Conservation (phyloP, 371 early-diverging fungal species). For the Mucor velutinosus region DNA sequence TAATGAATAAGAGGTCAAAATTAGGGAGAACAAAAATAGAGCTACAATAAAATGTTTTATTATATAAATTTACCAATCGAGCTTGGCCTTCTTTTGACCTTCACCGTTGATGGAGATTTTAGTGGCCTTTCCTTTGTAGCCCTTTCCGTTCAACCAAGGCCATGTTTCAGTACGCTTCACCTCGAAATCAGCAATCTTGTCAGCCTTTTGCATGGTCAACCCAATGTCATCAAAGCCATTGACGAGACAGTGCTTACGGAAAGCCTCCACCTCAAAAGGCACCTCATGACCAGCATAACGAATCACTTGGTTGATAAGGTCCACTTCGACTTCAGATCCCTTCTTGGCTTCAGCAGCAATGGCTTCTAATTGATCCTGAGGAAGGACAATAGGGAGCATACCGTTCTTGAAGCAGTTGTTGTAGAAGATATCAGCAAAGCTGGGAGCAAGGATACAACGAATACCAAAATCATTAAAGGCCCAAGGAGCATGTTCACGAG, state of each 20-base stretch:
- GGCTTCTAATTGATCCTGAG: slow-evolving; percentile 39
- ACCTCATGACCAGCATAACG: slow-evolving; percentile 40
- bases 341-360: slow-evolving; percentile 52
- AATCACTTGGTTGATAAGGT: slow-evolving; percentile 57
- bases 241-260: slow-evolving; percentile 65
- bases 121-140: slow-evolving; percentile 43
- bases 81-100: slow-evolving; percentile 37
- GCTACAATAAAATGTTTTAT: neutral
- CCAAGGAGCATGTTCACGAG: slow-evolving; percentile 79
- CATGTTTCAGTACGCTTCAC: slow-evolving; percentile 45
- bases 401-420: slow-evolving; percentile 79
- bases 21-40: neutral
- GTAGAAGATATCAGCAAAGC: slow-evolving; percentile 73
- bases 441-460: slow-evolving; percentile 66
- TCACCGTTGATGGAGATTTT: slow-evolving; percentile 30
- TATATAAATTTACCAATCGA: slow-evolving; percentile 46
- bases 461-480: slow-evolving; percentile 75
- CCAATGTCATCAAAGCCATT: slow-evolving; percentile 77
- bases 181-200: slow-evolving; percentile 58
- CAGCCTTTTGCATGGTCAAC: slow-evolving; percentile 66
- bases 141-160: slow-evolving; percentile 71
- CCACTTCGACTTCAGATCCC: slow-evolving; percentile 53
- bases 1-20: neutral
- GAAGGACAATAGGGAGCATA: slow-evolving; percentile 61
- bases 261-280: slow-evolving; percentile 58